A percentile compares a stretch with the other conserved stretches of the same genome.
phyloP scores from a whole-genome alignment of 805 yeast genomes.

The Isabelozyma heimii region DNA sequence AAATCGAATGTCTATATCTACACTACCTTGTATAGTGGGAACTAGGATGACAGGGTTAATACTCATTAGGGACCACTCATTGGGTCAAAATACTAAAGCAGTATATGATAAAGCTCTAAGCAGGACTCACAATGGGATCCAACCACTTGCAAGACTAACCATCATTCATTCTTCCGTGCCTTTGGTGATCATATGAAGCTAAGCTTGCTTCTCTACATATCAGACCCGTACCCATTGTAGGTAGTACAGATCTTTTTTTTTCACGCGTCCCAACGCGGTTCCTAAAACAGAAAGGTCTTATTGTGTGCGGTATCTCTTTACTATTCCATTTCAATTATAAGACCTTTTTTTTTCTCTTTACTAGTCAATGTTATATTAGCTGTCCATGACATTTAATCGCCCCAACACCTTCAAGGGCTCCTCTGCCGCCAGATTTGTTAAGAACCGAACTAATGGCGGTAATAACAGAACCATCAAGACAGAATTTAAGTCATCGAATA shows the following conservation, averaged over 20 bases:
- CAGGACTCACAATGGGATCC: not conserved
- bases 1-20: no score
- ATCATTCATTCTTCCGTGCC: not conserved
- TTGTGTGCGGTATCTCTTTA: not conserved
- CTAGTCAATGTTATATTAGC: not conserved
- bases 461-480: slow-evolving; percentile 17
- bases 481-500: slow-evolving; percentile 13
- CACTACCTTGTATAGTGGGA: no score
- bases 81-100: no score
- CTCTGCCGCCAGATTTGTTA: slow-evolving; percentile 51
- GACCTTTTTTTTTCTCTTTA: not conserved
- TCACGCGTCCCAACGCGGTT: not conserved
- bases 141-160: not conserved
- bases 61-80: no score
- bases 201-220: no score
- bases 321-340: not conserved
- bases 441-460: slow-evolving; percentile 19
- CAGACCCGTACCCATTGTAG: not conserved
- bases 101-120: no score
- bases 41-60: no score
- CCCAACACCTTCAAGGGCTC: slow-evolving; percentile 41
- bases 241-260: no score
- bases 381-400: not conserved
- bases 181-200: no score
- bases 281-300: not conserved